Percentiles rank a stretch among this genome's conserved stretches.
These are phyloP conservation scores for Aspergillus nomiae DNA, from an alignment of 2,329 filamentous ascomycete genomes.

Conservation along the genomic window DNA sequence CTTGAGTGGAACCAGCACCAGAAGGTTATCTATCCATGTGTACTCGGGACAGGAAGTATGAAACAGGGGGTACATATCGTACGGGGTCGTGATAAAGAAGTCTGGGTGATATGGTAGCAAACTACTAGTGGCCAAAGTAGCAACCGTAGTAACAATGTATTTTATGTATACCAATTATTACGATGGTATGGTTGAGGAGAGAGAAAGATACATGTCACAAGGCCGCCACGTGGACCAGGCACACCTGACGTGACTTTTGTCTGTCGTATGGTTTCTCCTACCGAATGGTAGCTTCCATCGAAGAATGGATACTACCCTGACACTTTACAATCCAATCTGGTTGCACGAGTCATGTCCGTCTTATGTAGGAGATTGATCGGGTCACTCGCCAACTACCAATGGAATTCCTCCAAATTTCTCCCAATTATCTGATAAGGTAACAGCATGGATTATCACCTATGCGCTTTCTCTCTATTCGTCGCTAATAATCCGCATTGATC, in stretches of 20 bases:
- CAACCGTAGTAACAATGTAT: no score
- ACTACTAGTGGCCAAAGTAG: no score
- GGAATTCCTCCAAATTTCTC: no score
- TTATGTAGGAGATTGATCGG: not conserved
- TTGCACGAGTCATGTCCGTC: not conserved
- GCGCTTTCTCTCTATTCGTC: not conserved
- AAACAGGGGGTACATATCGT: no score
- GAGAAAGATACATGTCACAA: not conserved
- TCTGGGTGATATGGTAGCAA: no score
- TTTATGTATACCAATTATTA: no score
- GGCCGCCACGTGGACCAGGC: not conserved
- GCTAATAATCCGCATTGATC: not conserved
- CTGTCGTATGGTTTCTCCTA: not conserved
- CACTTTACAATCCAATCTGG: not conserved
- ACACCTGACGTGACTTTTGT: not conserved
- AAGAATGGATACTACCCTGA: not conserved
- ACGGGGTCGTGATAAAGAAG: no score
- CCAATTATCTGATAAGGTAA: slow-evolving; percentile 1
- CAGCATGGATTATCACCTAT: not conserved
- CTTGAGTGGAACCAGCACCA: not conserved
- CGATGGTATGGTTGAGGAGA: no score
- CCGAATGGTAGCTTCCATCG: not conserved
- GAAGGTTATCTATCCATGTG: no score
- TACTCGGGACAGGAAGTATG: no score
- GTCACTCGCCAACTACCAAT: not conserved